A percentile compares a stretch with the other conserved stretches of the same genome.
phyloP scores from a whole-genome alignment of 2,329 filamentous ascomycete species.

The Pestalotiopsis sp. region DNA sequence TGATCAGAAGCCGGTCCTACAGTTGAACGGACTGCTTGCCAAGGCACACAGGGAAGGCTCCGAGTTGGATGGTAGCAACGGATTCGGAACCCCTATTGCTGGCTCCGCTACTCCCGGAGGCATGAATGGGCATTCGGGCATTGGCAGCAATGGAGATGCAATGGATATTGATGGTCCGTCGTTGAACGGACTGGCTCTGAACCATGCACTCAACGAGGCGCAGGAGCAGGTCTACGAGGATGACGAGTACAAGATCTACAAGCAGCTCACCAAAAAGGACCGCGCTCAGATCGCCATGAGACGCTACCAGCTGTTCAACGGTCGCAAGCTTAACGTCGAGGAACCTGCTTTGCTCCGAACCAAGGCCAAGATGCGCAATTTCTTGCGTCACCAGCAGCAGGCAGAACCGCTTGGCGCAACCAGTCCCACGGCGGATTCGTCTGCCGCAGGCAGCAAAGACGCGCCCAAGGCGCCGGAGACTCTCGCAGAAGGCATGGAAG shows the following conservation, averaged over 20 bases:
- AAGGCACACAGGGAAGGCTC: conserved; percentile 70
- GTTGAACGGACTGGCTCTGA: conserved; percentile 65
- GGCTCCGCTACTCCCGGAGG: conserved; percentile 78
- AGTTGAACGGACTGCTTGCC: conserved; percentile 64
- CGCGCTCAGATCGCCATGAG: conserved; percentile 85
- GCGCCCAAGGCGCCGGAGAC: conserved; percentile 64
- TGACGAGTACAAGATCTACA: conserved; percentile 97
- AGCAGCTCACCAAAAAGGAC: conserved; percentile 97
- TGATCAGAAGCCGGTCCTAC: conserved; percentile 73
- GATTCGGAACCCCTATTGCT: conserved; percentile 77
- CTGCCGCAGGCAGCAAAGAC: conserved; percentile 51
- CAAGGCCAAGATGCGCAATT: conserved; percentile 88
- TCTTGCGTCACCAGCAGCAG: conserved; percentile 77
- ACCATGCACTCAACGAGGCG: conserved; percentile 65
- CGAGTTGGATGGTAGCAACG: conserved; percentile 83
- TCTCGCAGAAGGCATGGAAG: conserved; percentile 92
- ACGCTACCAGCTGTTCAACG: conserved; percentile 82
- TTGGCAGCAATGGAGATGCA: conserved; percentile 75
- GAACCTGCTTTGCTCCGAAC: conserved; percentile 84
- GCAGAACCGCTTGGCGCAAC: conserved; percentile 53
- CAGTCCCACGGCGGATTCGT: conserved; percentile 40
- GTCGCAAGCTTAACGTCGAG: conserved; percentile 81
- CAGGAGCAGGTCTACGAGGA: conserved; percentile 82
- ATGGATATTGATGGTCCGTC: conserved; percentile 86
- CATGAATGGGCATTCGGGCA: conserved; percentile 65